Conservation (phyloP, 1,284 basidiomycete genomes). For the Schizopora paradoxa region DNA sequence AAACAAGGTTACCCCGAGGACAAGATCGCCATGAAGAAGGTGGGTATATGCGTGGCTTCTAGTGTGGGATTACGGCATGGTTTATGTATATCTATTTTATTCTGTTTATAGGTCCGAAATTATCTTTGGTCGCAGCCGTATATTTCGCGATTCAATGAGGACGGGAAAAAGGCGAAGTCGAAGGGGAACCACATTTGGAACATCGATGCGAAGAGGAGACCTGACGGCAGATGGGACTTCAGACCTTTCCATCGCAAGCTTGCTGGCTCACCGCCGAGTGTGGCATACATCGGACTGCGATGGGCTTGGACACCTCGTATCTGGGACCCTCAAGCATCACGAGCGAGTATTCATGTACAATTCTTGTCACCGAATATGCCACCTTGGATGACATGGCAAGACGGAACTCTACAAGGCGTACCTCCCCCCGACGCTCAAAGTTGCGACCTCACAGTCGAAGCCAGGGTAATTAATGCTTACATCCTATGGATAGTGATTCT, state of each 20-base stretch:
- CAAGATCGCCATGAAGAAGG: conserved; percentile 87
- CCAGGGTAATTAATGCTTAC: conserved; percentile 46
- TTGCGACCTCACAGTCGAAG: conserved; percentile 66
- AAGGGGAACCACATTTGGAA: conserved; percentile 99
- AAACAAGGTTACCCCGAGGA: conserved; percentile 78
- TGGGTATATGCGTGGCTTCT: conserved; percentile 29
- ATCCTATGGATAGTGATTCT: neutral
- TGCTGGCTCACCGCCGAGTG: conserved; percentile 72
- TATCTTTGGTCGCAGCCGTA: conserved; percentile 94
- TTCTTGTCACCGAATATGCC: conserved; percentile 82
- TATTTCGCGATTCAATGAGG: conserved; percentile 97
- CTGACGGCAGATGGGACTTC: conserved; percentile 84
- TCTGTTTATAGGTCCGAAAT: conserved; percentile 75
- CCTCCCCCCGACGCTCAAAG: conserved; percentile 68
- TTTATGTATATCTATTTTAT: conserved; percentile 21
- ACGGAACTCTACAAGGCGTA: conserved; percentile 67
- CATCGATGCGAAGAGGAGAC: conserved; percentile 85
- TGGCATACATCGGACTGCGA: conserved; percentile 78
- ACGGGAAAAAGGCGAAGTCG: conserved; percentile 98
- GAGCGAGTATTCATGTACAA: conserved; percentile 71
- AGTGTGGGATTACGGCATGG: conserved; percentile 12
- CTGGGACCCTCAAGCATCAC: conserved; percentile 93
- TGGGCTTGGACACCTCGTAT: conserved; percentile 94
- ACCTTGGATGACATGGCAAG: conserved; percentile 85
- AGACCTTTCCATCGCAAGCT: conserved; percentile 86